These are phyloP conservation scores for Saccharomyces cerevisiae DNA, from an alignment of 805 yeast species.

Conservation along the genomic window DNA sequence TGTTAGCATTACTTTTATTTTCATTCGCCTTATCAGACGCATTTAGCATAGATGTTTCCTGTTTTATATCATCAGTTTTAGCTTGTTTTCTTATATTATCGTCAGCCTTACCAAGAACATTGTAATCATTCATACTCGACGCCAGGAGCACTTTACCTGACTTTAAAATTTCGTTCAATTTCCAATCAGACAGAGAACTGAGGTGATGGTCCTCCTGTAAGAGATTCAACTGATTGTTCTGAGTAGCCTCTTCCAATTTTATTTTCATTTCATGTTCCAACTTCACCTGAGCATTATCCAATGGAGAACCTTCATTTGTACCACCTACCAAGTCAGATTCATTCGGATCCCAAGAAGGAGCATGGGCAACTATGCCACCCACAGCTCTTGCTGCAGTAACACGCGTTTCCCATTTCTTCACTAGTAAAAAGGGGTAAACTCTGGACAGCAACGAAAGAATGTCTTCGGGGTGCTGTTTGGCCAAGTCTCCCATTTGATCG, in stretches of 20 bases:
- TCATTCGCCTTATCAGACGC: constrained; percentile 5
- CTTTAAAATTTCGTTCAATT: constrained; percentile 23
- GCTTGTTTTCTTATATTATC: constrained; percentile 9
- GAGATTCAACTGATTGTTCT: constrained; percentile 15
- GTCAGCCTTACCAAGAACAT: constrained; percentile 4
- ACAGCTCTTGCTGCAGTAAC: constrained; percentile 90
- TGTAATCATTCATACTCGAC: constrained; percentile 17
- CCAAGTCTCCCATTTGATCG: constrained; percentile 89
- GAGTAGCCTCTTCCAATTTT: constrained; percentile 24
- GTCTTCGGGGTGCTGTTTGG: constrained; percentile 92
- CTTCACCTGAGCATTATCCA: constrained; percentile 27
- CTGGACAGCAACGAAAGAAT: constrained; percentile 72
- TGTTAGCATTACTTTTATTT: constrained; percentile 12
- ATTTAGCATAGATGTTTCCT: constrained; percentile 4
- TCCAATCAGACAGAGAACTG: constrained; percentile 21
- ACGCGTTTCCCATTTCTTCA: constrained; percentile 92
- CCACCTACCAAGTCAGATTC: constrained; percentile 25
- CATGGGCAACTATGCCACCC: constrained; percentile 82
- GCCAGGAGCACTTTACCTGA: constrained; percentile 24
- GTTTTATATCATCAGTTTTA: constrained; percentile 8
- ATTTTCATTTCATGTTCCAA: constrained; percentile 28
- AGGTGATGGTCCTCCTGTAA: constrained; percentile 19
- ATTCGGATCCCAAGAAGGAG: constrained; percentile 81
- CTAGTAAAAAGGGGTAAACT: constrained; percentile 79
- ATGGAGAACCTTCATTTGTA: constrained; percentile 1